Percentiles rank a stretch among this genome's conserved stretches.
These are phyloP conservation scores for Saprolegnia parasitica DNA, from an alignment of 352 stramenopile genomes.

Conservation along the genomic window DNA sequence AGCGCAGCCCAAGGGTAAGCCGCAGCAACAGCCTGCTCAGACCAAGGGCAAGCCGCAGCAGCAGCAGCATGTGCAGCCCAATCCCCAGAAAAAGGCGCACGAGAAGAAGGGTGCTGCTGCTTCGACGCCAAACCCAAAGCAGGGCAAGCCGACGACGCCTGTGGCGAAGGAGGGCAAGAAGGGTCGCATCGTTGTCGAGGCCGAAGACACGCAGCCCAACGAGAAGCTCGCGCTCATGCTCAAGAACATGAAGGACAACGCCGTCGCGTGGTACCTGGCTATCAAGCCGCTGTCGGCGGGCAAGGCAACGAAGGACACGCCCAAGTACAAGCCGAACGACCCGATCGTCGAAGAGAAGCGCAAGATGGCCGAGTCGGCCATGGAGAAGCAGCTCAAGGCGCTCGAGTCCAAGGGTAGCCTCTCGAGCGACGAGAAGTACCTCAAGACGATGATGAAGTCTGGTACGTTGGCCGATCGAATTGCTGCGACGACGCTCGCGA, in stretches of 20 bases:
- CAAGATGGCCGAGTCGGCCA: slow-evolving; percentile 44
- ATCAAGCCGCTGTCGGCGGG: slow-evolving; percentile 32
- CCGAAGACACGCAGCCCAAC: slow-evolving; percentile 27
- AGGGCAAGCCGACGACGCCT: background rate
- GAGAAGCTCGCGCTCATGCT: slow-evolving; percentile 31
- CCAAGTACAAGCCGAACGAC: slow-evolving; percentile 36
- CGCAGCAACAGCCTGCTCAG: background rate
- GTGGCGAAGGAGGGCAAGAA: background rate
- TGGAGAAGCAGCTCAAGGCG: slow-evolving; percentile 54
- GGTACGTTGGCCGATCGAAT: slow-evolving; percentile 90
- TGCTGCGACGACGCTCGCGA: slow-evolving; percentile 82
- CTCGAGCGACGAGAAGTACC: slow-evolving; percentile 82
- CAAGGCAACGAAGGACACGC: slow-evolving; percentile 31
- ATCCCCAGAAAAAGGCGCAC: background rate
- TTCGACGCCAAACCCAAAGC: background rate
- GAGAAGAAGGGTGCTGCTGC: background rate
- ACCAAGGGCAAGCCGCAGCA: background rate
- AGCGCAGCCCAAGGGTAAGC: slow-evolving; percentile 20
- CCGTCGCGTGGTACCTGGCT: slow-evolving; percentile 32
- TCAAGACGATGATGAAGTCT: slow-evolving; percentile 82
- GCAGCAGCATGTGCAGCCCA: background rate
- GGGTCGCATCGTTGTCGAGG: background rate
- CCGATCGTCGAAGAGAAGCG: slow-evolving; percentile 52
- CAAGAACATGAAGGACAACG: slow-evolving; percentile 32
- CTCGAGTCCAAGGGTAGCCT: slow-evolving; percentile 65